Evolutionary conservation across 306 rosid species (phyloP).

Genomic region (Vigna hirtella): DNA sequence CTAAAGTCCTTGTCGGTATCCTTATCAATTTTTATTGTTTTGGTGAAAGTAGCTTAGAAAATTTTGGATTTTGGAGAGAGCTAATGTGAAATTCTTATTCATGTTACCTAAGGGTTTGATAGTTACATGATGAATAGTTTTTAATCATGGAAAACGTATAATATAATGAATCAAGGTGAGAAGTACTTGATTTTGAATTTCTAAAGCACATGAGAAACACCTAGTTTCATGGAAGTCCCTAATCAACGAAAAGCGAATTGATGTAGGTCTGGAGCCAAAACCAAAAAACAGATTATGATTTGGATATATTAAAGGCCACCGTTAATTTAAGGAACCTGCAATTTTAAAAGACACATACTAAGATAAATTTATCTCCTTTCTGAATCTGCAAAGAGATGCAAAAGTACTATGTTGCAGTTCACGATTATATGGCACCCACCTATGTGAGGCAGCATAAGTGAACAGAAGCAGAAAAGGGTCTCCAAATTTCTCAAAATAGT

Average conservation of each 20-base stretch:
- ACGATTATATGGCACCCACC: background rate
- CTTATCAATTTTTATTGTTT: slow-evolving; percentile 45
- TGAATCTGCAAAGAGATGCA: background rate
- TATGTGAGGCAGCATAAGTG: no score
- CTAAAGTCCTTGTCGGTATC: slow-evolving; percentile 99
- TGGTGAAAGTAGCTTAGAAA: background rate
- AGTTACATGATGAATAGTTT: slow-evolving; percentile 4
- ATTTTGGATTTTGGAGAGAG: slow-evolving; percentile 26
- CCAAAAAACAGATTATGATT: no score
- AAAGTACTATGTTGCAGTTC: background rate
- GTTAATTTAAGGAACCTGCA: slow-evolving; percentile 4
- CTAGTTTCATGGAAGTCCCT: background rate
- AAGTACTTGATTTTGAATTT: slow-evolving; percentile 16
- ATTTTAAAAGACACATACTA: slow-evolving; percentile 4
- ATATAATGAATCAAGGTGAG: background rate
- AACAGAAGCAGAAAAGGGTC: no score
- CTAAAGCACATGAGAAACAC: background rate
- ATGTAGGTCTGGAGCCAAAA: background rate
- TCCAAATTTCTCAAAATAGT: no score
- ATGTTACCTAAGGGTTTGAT: background rate
- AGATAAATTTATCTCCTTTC: background rate
- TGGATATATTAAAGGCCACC: background rate
- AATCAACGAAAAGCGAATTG: background rate
- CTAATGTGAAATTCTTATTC: slow-evolving; percentile 2
- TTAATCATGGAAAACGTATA: background rate